Percentiles rank a stretch among this genome's conserved stretches.
phyloP scores from a whole-genome alignment of 805 yeast genomes.

The Maudiozyma serrabonitensis region DNA sequence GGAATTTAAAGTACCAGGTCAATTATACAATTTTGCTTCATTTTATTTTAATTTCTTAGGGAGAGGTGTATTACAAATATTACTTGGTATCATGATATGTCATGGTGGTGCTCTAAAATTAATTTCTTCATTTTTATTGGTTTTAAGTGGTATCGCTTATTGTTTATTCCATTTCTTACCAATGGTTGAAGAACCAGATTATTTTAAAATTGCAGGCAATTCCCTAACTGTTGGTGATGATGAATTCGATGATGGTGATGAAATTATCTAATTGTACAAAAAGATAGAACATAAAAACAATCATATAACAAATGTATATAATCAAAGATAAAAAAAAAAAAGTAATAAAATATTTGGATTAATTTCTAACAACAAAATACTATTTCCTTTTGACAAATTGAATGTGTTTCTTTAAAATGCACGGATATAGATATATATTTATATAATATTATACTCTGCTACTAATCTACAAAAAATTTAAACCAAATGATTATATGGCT shows the following conservation, averaged over 20 bases:
- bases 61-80: conserved; percentile 34
- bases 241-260: conserved; percentile 20
- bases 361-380: not conserved
- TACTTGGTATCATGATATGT: conserved; percentile 43
- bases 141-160: conserved; percentile 50
- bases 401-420: not conserved
- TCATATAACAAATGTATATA: too few relatives aligned
- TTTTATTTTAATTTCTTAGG: conserved; percentile 58
- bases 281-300: too few relatives aligned
- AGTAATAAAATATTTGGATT: not conserved
- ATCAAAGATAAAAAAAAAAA: not conserved
- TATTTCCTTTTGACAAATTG: not conserved
- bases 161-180: conserved; percentile 61
- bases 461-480: conserved; percentile 2
- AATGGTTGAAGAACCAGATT: conserved; percentile 68
- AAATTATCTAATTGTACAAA: conserved; percentile 3
- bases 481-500: not conserved
- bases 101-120: conserved; percentile 47
- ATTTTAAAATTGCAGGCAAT: conserved; percentile 55
- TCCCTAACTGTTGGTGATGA: conserved; percentile 31
- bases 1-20: conserved; percentile 41
- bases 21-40: conserved; percentile 56
- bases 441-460: not conserved
- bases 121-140: conserved; percentile 49
- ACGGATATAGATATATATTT: not conserved